Conservation (phyloP, 2,329 filamentous ascomycete genomes). For the Beauveria australis region DNA sequence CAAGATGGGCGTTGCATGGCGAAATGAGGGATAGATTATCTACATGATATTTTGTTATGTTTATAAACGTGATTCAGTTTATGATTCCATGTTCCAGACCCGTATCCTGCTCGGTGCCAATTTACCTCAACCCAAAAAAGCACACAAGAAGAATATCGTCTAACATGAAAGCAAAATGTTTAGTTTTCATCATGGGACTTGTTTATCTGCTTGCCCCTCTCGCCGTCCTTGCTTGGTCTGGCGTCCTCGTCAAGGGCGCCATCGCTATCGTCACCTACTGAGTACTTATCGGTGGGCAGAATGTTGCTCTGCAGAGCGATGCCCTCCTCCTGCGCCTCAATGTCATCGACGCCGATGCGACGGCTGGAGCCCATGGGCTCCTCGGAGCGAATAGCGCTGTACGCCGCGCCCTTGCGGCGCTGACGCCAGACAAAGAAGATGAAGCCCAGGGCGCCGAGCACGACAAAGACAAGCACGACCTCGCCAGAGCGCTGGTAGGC, state of each 20-base stretch:
- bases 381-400: conserved; percentile 40
- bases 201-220: conserved; percentile 6
- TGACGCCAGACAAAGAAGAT: conserved; percentile 63
- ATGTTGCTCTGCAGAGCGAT: conserved; percentile 17
- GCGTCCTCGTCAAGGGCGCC: conserved; percentile 41
- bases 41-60: neutral
- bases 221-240: conserved; percentile 12
- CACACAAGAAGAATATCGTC: neutral
- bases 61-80: neutral
- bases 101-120: neutral
- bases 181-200: neutral
- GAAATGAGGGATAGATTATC: conserved; percentile 4
- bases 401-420: conserved; percentile 46
- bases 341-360: conserved; percentile 31
- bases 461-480: conserved; percentile 73
- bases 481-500: conserved; percentile 86
- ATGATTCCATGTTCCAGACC: neutral
- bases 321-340: conserved; percentile 16
- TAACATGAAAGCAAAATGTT: neutral
- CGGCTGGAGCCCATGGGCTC: conserved; percentile 22
- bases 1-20: conserved; percentile 5
- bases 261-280: conserved; percentile 49
- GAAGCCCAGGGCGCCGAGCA: conserved; percentile 64
- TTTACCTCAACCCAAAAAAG: neutral
- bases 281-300: conserved; percentile 41